These are phyloP conservation scores for Leccinum subgranulosum DNA, from an alignment of 768 basidiomycete species.

Conservation along the genomic window DNA sequence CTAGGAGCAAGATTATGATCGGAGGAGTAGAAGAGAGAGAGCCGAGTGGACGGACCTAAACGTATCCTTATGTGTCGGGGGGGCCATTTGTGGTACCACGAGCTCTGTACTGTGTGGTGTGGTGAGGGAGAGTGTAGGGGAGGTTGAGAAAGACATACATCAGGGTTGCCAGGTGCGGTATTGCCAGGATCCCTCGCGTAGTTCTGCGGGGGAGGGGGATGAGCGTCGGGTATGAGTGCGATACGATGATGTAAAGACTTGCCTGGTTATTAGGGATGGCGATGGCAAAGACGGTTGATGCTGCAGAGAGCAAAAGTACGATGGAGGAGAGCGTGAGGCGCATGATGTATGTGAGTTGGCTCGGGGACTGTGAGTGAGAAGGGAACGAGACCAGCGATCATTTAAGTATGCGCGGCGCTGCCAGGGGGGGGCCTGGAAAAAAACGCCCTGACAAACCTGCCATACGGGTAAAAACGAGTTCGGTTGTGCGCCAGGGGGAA, in stretches of 20 bases:
- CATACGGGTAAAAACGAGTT: too few species aligned
- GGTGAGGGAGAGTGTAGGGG: neutral
- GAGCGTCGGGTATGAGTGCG: neutral
- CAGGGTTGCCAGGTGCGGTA: too few species aligned
- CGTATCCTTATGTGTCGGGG: too few species aligned
- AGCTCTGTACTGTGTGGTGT: neutral
- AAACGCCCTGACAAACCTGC: too few species aligned
- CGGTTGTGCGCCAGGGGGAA: too few species aligned
- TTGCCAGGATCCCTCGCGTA: too few species aligned
- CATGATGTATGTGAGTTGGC: conserved; percentile 6
- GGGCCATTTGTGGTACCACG: too few species aligned
- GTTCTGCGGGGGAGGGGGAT: neutral
- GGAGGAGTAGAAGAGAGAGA: accelerated
- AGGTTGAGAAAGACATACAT: neutral
- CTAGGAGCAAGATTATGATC: neutral
- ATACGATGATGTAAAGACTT: neutral
- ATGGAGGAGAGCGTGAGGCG: conserved; percentile 8
- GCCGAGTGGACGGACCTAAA: neutral
- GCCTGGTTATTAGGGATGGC: conserved; percentile 16
- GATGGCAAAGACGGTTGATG: conserved; percentile 6
- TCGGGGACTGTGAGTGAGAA: too few species aligned
- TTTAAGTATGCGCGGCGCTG: too few species aligned
- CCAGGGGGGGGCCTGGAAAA: too few species aligned
- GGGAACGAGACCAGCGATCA: too few species aligned
- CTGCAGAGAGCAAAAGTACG: conserved; percentile 12